Evolutionary conservation across 2,329 filamentous ascomycete species (phyloP).

Genomic region (Phialemonium atrogriseum): DNA sequence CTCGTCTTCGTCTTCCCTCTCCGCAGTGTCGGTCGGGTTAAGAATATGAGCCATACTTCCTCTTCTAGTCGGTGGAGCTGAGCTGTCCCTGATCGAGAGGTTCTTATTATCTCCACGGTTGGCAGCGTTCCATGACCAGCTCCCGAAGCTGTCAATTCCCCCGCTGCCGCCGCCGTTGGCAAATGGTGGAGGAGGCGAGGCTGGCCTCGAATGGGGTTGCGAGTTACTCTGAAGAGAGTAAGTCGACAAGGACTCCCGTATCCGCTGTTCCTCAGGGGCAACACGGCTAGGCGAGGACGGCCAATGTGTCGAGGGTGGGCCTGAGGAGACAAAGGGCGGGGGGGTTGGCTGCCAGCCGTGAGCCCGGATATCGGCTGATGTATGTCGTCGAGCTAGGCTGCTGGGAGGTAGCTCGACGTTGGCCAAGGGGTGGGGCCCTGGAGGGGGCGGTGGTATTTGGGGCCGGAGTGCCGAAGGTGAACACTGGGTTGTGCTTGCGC

Average conservation of each 20-base stretch:
- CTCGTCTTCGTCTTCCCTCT: conserved; percentile 48
- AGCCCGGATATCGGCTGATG: conserved; percentile 88
- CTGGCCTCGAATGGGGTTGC: conserved; percentile 42
- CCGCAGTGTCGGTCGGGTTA: conserved; percentile 50
- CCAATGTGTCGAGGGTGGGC: conserved; percentile 42
- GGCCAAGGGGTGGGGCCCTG: conserved; percentile 33
- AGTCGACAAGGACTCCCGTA: conserved; percentile 47
- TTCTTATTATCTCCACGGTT: conserved; percentile 39
- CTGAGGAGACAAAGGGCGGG: conserved; percentile 59
- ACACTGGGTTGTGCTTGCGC: conserved; percentile 58
- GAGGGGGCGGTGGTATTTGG: conserved; percentile 52
- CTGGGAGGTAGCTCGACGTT: conserved; percentile 53
- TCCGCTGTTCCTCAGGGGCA: conserved; percentile 43
- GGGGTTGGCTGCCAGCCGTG: conserved; percentile 64
- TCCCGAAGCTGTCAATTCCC: conserved; percentile 37
- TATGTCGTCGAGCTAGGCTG: conserved; percentile 76
- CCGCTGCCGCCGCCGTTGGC: conserved; percentile 31
- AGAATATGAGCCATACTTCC: conserved; percentile 57
- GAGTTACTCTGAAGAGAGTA: conserved; percentile 41
- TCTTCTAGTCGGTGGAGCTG: conserved; percentile 46
- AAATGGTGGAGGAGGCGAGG: conserved; percentile 45
- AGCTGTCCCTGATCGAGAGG: conserved; percentile 44
- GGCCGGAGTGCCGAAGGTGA: conserved; percentile 68
- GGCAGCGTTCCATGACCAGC: conserved; percentile 48
- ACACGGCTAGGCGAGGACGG: conserved; percentile 45